Base-by-base conservation (phyloP, 192 early-diverging fungal species). In the Linnemannia elongata region DNA sequence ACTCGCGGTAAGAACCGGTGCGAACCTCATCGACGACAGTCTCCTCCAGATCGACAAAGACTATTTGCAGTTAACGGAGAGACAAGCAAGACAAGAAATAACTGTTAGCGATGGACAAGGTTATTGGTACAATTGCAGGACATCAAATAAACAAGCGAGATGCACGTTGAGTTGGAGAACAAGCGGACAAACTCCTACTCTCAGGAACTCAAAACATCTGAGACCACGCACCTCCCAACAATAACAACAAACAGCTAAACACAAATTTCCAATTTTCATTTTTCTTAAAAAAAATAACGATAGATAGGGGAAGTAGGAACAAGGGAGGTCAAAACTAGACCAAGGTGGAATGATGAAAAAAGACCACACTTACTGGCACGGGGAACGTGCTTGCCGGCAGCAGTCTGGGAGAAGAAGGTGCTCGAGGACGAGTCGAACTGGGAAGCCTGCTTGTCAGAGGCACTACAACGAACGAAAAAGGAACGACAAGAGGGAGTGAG, bases 351-450 rank as follows among this genome's bases (percentile, higher is more conserved):
- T 0, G n/a, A 66, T 2, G n/a, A 24, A 24, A 8, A 30, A 24
- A 27, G 35, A 33, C 27, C 30, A 33, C 15, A 80, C 79, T 74
- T 87, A 87, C 85, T 87, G 76, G 97, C 97, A 93, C 99, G 98
- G 69, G 98, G 98, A 82, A 99, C 99, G 93, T 98, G 97, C 95
- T 99, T 99, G 89, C 99, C 99, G 89, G 96, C 93, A 92, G 96
- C 95, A 78, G 99, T 99, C 94, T 99, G 97, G 78, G 96, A 97
- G 95, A 99, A 99, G 96, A 99, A 99, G 89, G 99, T 99, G 92
- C 98, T 97, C 92, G 97, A 99, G 76, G 97, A 97, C 87, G 97
- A 96, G 83, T 96, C 95, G 82, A 93, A 92, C 68, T 93, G 94
- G 73, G 93, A 91, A 81, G 96, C 95, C 85, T 94, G 94, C 92